Conservation (phyloP, 2,329 filamentous ascomycete genomes). For the Dothidotthia symphoricarpi region DNA sequence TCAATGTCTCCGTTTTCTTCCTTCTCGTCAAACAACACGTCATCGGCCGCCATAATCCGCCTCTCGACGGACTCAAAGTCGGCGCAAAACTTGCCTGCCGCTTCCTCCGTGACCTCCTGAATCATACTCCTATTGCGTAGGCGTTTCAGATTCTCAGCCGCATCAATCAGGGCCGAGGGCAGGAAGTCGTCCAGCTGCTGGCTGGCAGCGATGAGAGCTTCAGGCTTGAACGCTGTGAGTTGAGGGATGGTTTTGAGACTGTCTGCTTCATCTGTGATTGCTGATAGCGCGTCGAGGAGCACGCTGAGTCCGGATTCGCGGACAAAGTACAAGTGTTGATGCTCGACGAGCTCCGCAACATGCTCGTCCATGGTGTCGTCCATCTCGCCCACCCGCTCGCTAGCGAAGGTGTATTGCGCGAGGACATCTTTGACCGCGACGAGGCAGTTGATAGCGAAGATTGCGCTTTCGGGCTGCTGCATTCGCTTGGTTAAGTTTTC, state of each 20-base stretch:
- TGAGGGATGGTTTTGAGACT: conserved; percentile 57
- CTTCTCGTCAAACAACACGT: conserved; percentile 42
- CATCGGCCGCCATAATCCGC: conserved; percentile 60
- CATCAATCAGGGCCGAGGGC: conserved; percentile 89
- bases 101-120: conserved; percentile 75
- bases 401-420: conserved; percentile 63
- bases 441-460: conserved; percentile 74
- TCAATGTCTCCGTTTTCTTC: conserved; percentile 28
- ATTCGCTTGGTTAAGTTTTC: conserved; percentile 65
- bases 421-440: conserved; percentile 59
- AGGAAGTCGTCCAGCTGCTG: conserved; percentile 85
- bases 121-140: conserved; percentile 71
- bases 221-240: conserved; percentile 59
- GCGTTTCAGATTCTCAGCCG: conserved; percentile 73
- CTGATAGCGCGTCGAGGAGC: conserved; percentile 59
- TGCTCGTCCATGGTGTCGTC: conserved; percentile 57
- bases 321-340: conserved; percentile 72
- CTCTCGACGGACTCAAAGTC: conserved; percentile 74
- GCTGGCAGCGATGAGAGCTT: conserved; percentile 64
- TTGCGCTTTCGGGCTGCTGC: conserved; percentile 58
- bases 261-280: conserved; percentile 44
- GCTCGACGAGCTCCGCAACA: conserved; percentile 59
- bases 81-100: conserved; percentile 77
- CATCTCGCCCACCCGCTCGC: conserved; percentile 55
- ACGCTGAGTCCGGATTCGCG: conserved; percentile 69